A percentile compares a stretch with the other conserved stretches of the same genome.
phyloP scores from a whole-genome alignment of 805 yeast species.

The Monosporozyma aquatica region DNA sequence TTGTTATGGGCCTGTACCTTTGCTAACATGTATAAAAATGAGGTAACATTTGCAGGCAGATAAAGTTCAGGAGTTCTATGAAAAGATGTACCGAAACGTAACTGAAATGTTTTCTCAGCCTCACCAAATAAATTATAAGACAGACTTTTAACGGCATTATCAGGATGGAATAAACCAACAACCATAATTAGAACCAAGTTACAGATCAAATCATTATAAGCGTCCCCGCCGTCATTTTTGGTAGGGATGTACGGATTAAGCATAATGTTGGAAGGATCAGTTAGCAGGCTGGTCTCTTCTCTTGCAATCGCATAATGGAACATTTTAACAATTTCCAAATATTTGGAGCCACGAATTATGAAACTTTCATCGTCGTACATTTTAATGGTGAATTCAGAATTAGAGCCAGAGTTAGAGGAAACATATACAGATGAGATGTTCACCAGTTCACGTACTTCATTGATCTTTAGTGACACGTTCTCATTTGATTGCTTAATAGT shows the following conservation, averaged over 20 bases:
- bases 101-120: constrained; percentile 47
- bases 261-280: constrained; percentile 7
- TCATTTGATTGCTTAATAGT: constrained; percentile 30
- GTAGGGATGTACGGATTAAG: neutral
- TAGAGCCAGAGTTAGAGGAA: constrained; percentile 37
- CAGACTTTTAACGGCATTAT: constrained; percentile 50
- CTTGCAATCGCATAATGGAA: constrained; percentile 58
- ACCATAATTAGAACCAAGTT: constrained; percentile 55
- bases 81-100: constrained; percentile 50
- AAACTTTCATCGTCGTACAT: constrained; percentile 30
- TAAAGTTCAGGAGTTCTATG: constrained; percentile 49
- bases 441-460: constrained; percentile 37
- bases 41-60: constrained; percentile 59
- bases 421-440: constrained; percentile 35
- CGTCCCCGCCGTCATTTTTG: constrained; percentile 7
- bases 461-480: constrained; percentile 31
- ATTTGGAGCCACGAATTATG: constrained; percentile 41
- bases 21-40: constrained; percentile 51
- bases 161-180: constrained; percentile 55
- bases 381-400: constrained; percentile 43
- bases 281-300: constrained; percentile 32
- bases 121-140: constrained; percentile 57
- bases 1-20: constrained; percentile 44
- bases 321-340: constrained; percentile 59
- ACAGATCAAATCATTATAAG: constrained; percentile 41